phyloP scores from a whole-genome alignment of 768 basidiomycete species.

The Coprinopsis sp. region DNA sequence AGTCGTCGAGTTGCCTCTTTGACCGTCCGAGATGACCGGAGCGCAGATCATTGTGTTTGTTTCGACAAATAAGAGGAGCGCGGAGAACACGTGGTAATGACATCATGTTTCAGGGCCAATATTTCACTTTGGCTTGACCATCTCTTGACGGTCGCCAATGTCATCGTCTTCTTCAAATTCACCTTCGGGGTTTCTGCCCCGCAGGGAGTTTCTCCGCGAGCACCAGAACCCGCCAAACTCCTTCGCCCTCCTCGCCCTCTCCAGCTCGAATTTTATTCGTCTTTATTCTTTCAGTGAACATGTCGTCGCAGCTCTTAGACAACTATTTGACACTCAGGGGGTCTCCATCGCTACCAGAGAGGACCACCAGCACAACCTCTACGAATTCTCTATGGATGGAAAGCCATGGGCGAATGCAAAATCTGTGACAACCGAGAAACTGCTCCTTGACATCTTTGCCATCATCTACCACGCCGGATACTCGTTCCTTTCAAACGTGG shows the following conservation, averaged over 20 bases:
- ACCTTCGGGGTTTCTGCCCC: slow-evolving; percentile 57
- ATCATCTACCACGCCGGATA: slow-evolving; percentile 62
- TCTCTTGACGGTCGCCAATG: too few relatives aligned
- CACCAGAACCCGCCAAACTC: slow-evolving; percentile 42
- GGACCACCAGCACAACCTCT: slow-evolving; percentile 52
- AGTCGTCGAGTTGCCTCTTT: too few relatives aligned
- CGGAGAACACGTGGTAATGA: too few relatives aligned
- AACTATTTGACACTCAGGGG: slow-evolving; percentile 46
- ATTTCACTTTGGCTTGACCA: too few relatives aligned
- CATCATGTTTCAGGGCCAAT: too few relatives aligned
- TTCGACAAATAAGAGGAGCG: too few relatives aligned
- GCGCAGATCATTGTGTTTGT: too few relatives aligned
- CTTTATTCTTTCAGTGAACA: slow-evolving; percentile 63
- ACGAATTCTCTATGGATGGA: slow-evolving; percentile 61
- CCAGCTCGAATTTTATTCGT: slow-evolving; percentile 57
- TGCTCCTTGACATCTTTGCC: slow-evolving; percentile 62
- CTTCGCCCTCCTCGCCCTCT: slow-evolving; percentile 68
- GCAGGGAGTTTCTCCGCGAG: slow-evolving; percentile 68
- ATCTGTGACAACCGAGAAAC: slow-evolving; percentile 58
- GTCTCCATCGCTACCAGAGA: slow-evolving; percentile 46
- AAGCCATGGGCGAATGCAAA: slow-evolving; percentile 75
- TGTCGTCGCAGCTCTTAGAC: slow-evolving; percentile 50
- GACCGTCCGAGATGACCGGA: too few relatives aligned
- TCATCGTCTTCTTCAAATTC: too few relatives aligned
- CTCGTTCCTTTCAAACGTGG: slow-evolving; percentile 60